Evolutionary conservation across 345 rosid genomes (phyloP), one percentile per base, ranked within the genome.

Genomic region (Chamaenerion angustifolium): DNA sequence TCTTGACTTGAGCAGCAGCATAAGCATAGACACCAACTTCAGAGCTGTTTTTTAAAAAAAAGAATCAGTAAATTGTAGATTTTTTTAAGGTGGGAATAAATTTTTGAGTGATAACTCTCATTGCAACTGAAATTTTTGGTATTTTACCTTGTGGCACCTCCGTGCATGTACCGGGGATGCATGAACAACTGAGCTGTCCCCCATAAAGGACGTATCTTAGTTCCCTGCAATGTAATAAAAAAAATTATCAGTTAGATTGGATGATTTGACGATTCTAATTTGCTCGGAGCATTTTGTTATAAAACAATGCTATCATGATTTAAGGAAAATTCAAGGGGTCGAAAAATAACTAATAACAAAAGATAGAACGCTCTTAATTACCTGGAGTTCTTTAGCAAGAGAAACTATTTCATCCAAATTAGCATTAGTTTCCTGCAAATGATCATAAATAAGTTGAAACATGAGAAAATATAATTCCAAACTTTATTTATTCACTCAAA

Each of bases 141-240:
- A 49, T 19, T 40, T 17, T 68, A 84, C 94, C 94, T 92, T 1
- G 98, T 92, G 43, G 98, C 98, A 71, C 54, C 96, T 60, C 98
- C 98, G 58, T 92, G 98, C 98, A 92, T 87, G 60, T 73, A 92
- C 56, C 96, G 85, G 45, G 96, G 96, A 79, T 92, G 98, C 66
- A 80, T 41, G 66, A 87, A 92, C 60, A 87, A 75, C 64, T 92
- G 96, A 66, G 98, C 87, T 47, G 98, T 92, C 55, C 96, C 98
- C 96, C 98, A 86, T 64, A 86, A 59, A 5, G 90, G 96, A 37
- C 53, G 64, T 25, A 84, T 84, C 49, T 80, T 78, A 56, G 69
- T 74, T 62, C 82, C 96, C 96, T 90, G 75, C 37, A 1, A 31
- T 2, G 37, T 31, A 31, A 31, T 3, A 31, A 7, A 31, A 31